Evolutionary conservation across 306 rosid species (phyloP).

Genomic region (cucumber (Cucumis sativus)): Cucumber_9930_V3 NC_026661.2:21664001-21664500

Average conservation of each 20-base stretch:
- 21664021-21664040: slow-evolving; percentile 84
- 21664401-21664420: background rate
- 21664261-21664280: slow-evolving; percentile 12
- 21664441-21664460: background rate
- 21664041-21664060: slow-evolving; percentile 92
- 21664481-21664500: background rate
- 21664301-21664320: background rate
- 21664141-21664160: slow-evolving; percentile 16
- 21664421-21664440: background rate
- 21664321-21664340: background rate
- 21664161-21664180: slow-evolving; percentile 9
- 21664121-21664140: slow-evolving; percentile 19
- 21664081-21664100: slow-evolving; percentile 42
- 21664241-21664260: background rate
- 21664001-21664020: slow-evolving; percentile 17
- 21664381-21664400: no score
- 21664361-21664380: no score
- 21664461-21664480: background rate
- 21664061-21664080: slow-evolving; percentile 69
- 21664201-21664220: background rate
- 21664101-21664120: slow-evolving; percentile 70
- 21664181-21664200: slow-evolving; percentile 20
- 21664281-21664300: background rate
- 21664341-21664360: background rate
- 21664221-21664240: slow-evolving; percentile 2